Evolutionary conservation across 805 yeast species (phyloP).

Genomic region (Saturnispora halmiae): DNA sequence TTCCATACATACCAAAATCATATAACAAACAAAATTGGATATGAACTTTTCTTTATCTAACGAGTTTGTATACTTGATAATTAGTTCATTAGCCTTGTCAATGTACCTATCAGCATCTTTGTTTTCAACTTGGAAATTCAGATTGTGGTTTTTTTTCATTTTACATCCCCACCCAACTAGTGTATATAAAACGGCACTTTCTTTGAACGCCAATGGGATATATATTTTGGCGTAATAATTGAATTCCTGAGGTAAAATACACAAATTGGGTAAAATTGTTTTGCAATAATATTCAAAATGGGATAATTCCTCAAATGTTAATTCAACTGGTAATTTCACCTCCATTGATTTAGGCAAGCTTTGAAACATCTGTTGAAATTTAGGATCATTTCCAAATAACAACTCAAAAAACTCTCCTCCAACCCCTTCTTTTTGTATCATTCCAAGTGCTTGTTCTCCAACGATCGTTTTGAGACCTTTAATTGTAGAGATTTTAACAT

Average conservation of each 20-base stretch:
- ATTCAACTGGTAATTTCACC: slow-evolving; percentile 17
- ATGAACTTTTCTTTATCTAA: slow-evolving; percentile 19
- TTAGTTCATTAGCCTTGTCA: slow-evolving; percentile 10
- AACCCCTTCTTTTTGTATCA: slow-evolving; percentile 2
- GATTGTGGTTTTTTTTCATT: slow-evolving; percentile 16
- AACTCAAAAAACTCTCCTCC: slow-evolving; percentile 8
- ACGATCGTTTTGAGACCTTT: slow-evolving; percentile 7
- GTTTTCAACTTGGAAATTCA: slow-evolving; percentile 19
- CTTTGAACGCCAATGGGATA: slow-evolving; percentile 43
- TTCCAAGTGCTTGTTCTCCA: slow-evolving; percentile 7
- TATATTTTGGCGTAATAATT: slow-evolving; percentile 46
- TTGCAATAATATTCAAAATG: slow-evolving; percentile 41
- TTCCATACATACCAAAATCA: slow-evolving; percentile 27
- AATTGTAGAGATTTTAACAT: slow-evolving; percentile 8
- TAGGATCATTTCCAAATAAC: slow-evolving; percentile 12
- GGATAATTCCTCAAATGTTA: slow-evolving; percentile 15
- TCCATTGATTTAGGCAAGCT: slow-evolving; percentile 12
- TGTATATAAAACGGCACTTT: slow-evolving; percentile 39
- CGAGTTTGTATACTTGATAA: slow-evolving; percentile 9
- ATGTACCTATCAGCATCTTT: slow-evolving; percentile 17
- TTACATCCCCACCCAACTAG: slow-evolving; percentile 49
- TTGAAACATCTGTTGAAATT: slow-evolving; percentile 9
- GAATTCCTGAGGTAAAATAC: slow-evolving; percentile 38
- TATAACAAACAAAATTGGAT: slow-evolving; percentile 23
- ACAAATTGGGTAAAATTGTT: slow-evolving; percentile 37